Evolutionary conservation across 768 basidiomycete species (phyloP), one percentile per base, ranked within the genome.

Genomic region (Tephrocybe sp.): DNA sequence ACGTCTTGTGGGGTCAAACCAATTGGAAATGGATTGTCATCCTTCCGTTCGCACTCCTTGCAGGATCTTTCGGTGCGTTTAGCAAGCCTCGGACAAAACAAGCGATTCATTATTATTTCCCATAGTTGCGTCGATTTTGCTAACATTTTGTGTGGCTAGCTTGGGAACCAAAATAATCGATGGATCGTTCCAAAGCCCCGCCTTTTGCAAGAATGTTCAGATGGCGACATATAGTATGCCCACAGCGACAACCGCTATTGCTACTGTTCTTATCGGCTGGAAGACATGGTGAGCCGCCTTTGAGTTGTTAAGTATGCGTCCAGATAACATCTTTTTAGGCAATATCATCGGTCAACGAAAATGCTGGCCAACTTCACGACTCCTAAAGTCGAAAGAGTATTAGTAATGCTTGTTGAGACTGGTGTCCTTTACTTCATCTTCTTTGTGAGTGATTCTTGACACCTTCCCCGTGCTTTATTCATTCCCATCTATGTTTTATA

Each of bases 391-490:
- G 48, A 54, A 25, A 48, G 34, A 20, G 37, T 49, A 30, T 4
- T 54, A 28, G 17, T 50, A 15, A 12, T 54, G 38, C 32, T 54
- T 12, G 17, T 49, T n/a, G 53, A 54, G 18, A 48, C 53, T 1
- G 53, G 48, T 8, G n/a, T 50, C 17, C 34, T 54, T 9, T 54
- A 54, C 21, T 54, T 54, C 30, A 11, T 54, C 2, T 54, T 54
- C 24, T 54, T 54, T 36, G 53, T 54, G 21, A 14, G 49, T 44
- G 6, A 18, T 24, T 23, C n/a, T n/a, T n/a, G n/a, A n/a, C 23
- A 12, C 23, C 8, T 6, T 12, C 12, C 2, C 14, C 20, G 23
- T 11, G n/a, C n/a, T n/a, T n/a, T n/a, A n/a, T n/a, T n/a, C n/a
- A n/a, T n/a, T n/a, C n/a, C n/a, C n/a, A n/a, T n/a, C n/a, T n/a